Evolutionary conservation across 306 rosid genomes (phyloP).

Genomic region (Vicia sativa): DNA sequence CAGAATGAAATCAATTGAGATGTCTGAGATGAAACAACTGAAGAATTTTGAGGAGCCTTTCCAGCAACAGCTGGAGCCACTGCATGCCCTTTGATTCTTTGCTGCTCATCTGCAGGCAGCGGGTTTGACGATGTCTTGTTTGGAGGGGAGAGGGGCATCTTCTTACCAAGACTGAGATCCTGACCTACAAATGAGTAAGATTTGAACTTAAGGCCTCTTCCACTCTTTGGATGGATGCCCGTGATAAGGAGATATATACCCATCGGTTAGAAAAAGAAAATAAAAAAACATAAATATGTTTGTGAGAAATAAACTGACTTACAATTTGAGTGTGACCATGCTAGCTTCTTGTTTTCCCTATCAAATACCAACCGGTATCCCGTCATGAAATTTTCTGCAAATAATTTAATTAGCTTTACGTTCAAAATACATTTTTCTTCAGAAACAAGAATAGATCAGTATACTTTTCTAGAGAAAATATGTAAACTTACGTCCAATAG

Average conservation of each 20-base stretch:
- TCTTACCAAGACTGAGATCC: constrained; percentile 68
- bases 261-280: background rate
- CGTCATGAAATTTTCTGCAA: constrained; percentile 87
- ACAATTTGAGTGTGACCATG: constrained; percentile 90
- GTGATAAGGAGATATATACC: background rate
- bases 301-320: constrained; percentile 46
- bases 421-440: constrained; percentile 20
- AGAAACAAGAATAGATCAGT: constrained; percentile 7
- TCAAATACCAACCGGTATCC: constrained; percentile 91
- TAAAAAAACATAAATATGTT: background rate
- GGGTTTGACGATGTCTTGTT: constrained; percentile 61
- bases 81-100: constrained; percentile 65
- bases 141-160: constrained; percentile 58
- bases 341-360: constrained; percentile 73
- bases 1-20: constrained; percentile 37
- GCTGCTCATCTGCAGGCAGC: constrained; percentile 84
- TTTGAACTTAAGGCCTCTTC: constrained; percentile 21
- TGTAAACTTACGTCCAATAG: constrained; percentile 80
- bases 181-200: constrained; percentile 52
- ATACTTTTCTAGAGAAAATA: constrained; percentile 25
- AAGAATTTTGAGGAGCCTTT: constrained; percentile 78
- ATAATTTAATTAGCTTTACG: constrained; percentile 11
- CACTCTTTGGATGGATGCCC: constrained; percentile 23
- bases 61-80: constrained; percentile 93
- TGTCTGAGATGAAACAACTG: constrained; percentile 61